Evolutionary conservation across 768 basidiomycete species (phyloP).

Genomic region (Auriscalpium orientale): DNA sequence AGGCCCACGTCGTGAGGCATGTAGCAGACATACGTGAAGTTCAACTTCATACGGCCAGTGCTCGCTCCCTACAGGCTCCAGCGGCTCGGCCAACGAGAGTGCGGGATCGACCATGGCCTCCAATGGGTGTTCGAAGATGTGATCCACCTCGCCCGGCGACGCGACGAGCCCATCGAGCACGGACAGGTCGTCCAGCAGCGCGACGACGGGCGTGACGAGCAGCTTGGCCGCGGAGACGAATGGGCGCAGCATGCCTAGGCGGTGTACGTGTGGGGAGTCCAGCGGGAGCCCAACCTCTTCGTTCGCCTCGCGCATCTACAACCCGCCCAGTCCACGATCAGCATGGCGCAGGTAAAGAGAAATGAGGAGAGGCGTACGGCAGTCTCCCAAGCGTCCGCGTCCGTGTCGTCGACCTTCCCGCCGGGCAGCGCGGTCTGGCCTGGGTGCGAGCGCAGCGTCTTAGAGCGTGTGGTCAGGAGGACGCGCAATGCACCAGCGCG

Average conservation of each 20-base stretch:
- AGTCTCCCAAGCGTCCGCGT: slow-evolving; percentile 55
- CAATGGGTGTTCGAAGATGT: slow-evolving; percentile 76
- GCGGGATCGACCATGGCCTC: slow-evolving; percentile 62
- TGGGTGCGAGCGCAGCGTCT: slow-evolving; percentile 62
- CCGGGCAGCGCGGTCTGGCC: slow-evolving; percentile 82
- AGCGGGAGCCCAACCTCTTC: slow-evolving; percentile 78
- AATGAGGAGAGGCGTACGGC: slow-evolving; percentile 48
- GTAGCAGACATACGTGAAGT: slow-evolving; percentile 42
- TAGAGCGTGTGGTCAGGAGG: slow-evolving; percentile 81
- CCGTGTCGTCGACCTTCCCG: slow-evolving; percentile 65
- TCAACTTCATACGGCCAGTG: slow-evolving; percentile 79
- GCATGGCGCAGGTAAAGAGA: not conserved
- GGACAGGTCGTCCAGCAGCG: slow-evolving; percentile 48
- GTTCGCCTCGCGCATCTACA: slow-evolving; percentile 71
- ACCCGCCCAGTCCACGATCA: not conserved
- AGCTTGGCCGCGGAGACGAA: slow-evolving; percentile 60
- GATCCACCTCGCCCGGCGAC: slow-evolving; percentile 61
- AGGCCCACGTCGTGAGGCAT: not conserved
- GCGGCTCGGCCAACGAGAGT: slow-evolving; percentile 33
- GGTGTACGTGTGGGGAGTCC: slow-evolving; percentile 46
- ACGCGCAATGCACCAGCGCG: slow-evolving; percentile 60
- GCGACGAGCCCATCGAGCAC: slow-evolving; percentile 48
- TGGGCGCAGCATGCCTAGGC: slow-evolving; percentile 55
- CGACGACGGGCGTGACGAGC: slow-evolving; percentile 74
- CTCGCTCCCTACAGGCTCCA: slow-evolving; percentile 54